phyloP scores from a whole-genome alignment of 345 rosid genomes.

The Boechera stricta region DNA sequence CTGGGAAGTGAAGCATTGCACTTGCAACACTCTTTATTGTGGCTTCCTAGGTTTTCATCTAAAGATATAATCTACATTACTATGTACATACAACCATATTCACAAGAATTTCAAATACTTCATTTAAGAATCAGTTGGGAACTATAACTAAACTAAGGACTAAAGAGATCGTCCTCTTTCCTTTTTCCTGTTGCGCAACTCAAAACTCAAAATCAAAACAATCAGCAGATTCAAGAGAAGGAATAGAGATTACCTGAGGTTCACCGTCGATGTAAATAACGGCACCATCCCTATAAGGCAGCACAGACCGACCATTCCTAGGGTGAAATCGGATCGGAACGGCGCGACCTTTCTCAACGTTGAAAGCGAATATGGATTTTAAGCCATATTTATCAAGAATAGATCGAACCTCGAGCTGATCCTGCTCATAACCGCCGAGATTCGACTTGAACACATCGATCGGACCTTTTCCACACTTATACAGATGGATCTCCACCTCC shows the following conservation, averaged over 20 bases:
- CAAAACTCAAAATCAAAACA: background rate
- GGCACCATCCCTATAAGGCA: conserved; percentile 76
- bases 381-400: conserved; percentile 74
- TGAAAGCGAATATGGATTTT: conserved; percentile 80
- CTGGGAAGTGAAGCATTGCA: conserved; percentile 13
- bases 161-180: conserved; percentile 5
- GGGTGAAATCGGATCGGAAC: conserved; percentile 78
- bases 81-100: background rate
- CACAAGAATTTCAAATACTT: background rate
- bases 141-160: conserved; percentile 18
- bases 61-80: background rate
- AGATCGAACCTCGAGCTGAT: conserved; percentile 86
- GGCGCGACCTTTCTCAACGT: conserved; percentile 66
- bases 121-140: background rate
- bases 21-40: background rate
- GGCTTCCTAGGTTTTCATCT: background rate
- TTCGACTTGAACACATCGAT: conserved; percentile 75
- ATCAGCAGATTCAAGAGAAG: background rate
- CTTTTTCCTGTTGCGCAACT: background rate
- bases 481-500: conserved; percentile 82
- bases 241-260: conserved; percentile 60
- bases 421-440: conserved; percentile 84
- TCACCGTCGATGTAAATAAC: conserved; percentile 82
- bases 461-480: conserved; percentile 80
- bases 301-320: conserved; percentile 81